These are phyloP conservation scores for Fusarium foetens DNA, from an alignment of 2,329 filamentous ascomycete genomes.

Conservation along the genomic window DNA sequence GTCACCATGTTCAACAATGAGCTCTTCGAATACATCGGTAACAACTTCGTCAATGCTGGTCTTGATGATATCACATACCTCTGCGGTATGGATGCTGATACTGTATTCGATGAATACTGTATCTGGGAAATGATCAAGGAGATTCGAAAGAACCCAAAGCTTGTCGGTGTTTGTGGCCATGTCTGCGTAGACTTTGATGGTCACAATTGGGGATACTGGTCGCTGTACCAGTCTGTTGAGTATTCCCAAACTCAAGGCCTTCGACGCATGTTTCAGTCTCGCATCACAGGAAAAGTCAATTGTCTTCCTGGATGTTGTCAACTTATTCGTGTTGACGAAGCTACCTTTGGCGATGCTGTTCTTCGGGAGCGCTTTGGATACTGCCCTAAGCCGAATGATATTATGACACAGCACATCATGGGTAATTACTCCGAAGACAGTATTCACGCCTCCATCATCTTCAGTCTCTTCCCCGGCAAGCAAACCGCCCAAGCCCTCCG, in stretches of 20 bases:
- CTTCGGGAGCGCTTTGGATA: conserved; percentile 60
- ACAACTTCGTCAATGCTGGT: conserved; percentile 51
- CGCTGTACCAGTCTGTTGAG: conserved; percentile 59
- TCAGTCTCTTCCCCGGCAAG: conserved; percentile 56
- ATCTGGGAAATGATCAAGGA: conserved; percentile 57
- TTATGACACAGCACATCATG: conserved; percentile 60
- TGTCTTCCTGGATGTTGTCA: conserved; percentile 62
- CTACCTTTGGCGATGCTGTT: conserved; percentile 59
- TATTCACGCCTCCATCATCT: conserved; percentile 61
- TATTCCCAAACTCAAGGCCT: conserved; percentile 60
- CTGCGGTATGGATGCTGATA: conserved; percentile 61
- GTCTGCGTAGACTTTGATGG: conserved; percentile 59
- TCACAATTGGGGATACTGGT: conserved; percentile 56
- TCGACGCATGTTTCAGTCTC: conserved; percentile 60
- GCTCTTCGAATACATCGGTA: conserved; percentile 55
- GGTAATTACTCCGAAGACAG: conserved; percentile 61
- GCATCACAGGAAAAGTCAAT: conserved; percentile 60
- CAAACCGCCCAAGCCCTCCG: conserved; percentile 59
- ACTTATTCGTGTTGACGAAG: conserved; percentile 60
- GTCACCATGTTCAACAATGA: conserved; percentile 59
- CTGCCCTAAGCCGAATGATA: conserved; percentile 59
- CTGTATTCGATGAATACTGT: conserved; percentile 57
- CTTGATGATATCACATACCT: conserved; percentile 56
- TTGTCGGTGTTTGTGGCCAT: conserved; percentile 60
- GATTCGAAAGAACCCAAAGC: conserved; percentile 54